Evolutionary conservation across 2,329 filamentous ascomycete species (phyloP).

Genomic region (Thelonectria blattea): DNA sequence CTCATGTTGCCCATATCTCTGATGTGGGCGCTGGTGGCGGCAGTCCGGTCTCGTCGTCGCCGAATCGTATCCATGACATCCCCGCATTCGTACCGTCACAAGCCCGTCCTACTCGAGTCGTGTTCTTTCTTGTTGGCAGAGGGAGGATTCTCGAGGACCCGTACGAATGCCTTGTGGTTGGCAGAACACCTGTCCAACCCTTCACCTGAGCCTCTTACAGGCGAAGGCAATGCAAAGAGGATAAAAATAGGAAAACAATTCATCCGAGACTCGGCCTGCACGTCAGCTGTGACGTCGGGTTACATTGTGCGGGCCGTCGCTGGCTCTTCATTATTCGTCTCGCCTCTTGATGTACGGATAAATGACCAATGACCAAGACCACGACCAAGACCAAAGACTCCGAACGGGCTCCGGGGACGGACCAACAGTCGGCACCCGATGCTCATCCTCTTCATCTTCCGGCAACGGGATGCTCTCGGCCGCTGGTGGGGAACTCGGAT

Average conservation of each 20-base stretch:
- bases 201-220: neutral
- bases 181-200: neutral
- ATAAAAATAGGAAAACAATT: slow-evolving; percentile 11
- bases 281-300: neutral
- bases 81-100: slow-evolving; percentile 5
- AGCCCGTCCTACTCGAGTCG: neutral
- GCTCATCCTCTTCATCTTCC: slow-evolving; percentile 1
- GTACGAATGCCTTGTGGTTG: neutral
- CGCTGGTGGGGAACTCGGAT: slow-evolving; percentile 1
- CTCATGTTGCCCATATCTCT: neutral
- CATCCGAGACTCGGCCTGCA: neutral
- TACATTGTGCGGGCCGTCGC: neutral
- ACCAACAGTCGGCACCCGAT: slow-evolving; percentile 1
- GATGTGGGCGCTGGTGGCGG: neutral
- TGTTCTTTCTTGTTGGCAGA: neutral
- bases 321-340: neutral
- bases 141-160: neutral
- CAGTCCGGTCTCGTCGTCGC: neutral
- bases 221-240: neutral
- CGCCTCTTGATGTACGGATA: neutral
- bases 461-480: slow-evolving; percentile 8
- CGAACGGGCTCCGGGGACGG: neutral
- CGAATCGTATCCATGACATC: neutral
- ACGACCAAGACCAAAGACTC: no score
- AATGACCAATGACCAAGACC: neutral